phyloP scores from a whole-genome alignment of 768 basidiomycete genomes.

The Suillus cothurnatus region DNA sequence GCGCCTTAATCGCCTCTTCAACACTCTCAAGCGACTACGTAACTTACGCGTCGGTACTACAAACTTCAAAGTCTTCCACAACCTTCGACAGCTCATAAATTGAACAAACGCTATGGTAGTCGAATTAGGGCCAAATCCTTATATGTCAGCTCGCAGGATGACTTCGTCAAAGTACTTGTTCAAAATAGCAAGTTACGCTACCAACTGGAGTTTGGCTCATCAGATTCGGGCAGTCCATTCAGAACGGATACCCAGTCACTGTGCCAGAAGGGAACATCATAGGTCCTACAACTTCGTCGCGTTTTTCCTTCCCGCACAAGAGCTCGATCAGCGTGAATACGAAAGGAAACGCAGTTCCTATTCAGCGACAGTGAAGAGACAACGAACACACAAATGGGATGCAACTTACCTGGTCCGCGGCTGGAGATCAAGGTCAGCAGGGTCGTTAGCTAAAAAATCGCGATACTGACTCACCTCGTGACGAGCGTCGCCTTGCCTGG shows the following conservation, averaged over 20 bases:
- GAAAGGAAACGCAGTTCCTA: slow-evolving; percentile 78
- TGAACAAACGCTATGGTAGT: not conserved
- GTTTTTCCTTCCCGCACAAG: slow-evolving; percentile 63
- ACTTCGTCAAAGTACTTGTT: not conserved
- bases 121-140: not conserved
- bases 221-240: not conserved
- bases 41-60: slow-evolving; percentile 1
- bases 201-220: not conserved
- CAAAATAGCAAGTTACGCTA: not conserved
- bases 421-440: slow-evolving; percentile 34
- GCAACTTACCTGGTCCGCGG: slow-evolving; percentile 66
- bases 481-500: slow-evolving; percentile 54
- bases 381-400: no score
- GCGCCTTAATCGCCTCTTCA: slow-evolving; percentile 17
- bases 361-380: not conserved
- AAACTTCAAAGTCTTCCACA: not conserved
- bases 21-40: slow-evolving; percentile 21
- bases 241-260: slow-evolving; percentile 39
- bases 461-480: slow-evolving; percentile 57
- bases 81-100: not conserved
- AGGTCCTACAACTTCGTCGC: slow-evolving; percentile 60
- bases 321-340: slow-evolving; percentile 75
- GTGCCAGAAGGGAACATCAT: slow-evolving; percentile 70
- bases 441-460: not conserved
- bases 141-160: not conserved